These are phyloP conservation scores for Amanita rimosa DNA, from an alignment of 768 basidiomycete genomes.

Conservation along the genomic window DNA sequence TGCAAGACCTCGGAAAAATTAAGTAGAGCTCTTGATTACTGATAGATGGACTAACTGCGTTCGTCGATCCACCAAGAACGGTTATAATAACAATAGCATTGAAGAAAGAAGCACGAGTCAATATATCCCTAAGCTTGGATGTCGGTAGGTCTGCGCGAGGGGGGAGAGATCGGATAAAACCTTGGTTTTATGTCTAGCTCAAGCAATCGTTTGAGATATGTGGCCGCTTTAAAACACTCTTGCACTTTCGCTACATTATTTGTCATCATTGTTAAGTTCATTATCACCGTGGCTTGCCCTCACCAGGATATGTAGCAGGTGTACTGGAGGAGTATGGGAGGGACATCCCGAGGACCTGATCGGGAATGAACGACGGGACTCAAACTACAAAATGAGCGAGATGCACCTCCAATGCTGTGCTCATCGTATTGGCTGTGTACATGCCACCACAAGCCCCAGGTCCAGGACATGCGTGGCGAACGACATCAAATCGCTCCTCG, in stretches of 20 bases:
- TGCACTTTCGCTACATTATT: constrained; percentile 57
- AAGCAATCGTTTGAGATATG: constrained; percentile 63
- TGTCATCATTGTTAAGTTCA: background rate
- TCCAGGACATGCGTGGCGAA: constrained; percentile 78
- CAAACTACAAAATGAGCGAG: background rate
- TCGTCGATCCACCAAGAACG: constrained; percentile 79
- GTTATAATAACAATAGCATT: constrained; percentile 78
- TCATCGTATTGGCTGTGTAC: constrained; percentile 91
- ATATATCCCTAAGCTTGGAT: constrained; percentile 22
- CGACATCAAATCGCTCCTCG: constrained; percentile 75
- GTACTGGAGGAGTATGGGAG: constrained; percentile 74
- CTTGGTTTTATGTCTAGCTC: constrained; percentile 76
- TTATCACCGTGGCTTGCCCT: constrained; percentile 4
- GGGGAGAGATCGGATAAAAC: constrained; percentile 17
- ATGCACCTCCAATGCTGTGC: constrained; percentile 59
- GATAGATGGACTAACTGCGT: constrained; percentile 44
- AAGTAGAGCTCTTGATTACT: background rate
- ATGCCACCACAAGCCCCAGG: constrained; percentile 82
- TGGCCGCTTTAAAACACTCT: constrained; percentile 72
- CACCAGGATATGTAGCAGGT: constrained; percentile 65
- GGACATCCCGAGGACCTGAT: constrained; percentile 65
- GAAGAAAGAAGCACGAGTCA: constrained; percentile 48
- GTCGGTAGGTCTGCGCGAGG: background rate
- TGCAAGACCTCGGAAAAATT: constrained; percentile 52
- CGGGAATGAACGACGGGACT: background rate